phyloP scores from a whole-genome alignment of 257 asterid genomes.

The Lithospermum erythrorhizon region DNA sequence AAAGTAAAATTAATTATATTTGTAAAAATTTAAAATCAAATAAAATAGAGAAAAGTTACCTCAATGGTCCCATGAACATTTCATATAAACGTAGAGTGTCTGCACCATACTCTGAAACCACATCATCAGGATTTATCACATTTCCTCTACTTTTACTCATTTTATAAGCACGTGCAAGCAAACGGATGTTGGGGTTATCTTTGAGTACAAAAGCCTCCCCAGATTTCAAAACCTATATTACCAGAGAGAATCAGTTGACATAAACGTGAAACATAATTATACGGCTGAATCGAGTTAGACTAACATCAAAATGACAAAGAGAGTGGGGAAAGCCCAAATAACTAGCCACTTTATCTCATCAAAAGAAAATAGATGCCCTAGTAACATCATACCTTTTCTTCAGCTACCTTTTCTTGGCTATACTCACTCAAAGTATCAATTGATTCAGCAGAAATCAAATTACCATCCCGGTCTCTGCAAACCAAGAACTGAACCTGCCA shows the following conservation, averaged over 20 bases:
- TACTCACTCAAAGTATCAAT: slow-evolving; percentile 32
- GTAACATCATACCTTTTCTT: slow-evolving; percentile 45
- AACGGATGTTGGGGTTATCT: slow-evolving; percentile 54
- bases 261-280: not conserved
- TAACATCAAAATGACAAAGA: not conserved
- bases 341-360: slow-evolving; percentile 1
- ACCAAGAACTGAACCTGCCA: slow-evolving; percentile 80
- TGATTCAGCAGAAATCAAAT: slow-evolving; percentile 68
- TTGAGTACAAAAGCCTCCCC: slow-evolving; percentile 81
- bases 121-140: slow-evolving; percentile 94
- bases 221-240: slow-evolving; percentile 55
- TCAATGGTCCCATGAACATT: slow-evolving; percentile 99
- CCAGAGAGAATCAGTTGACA: slow-evolving; percentile 10
- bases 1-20: not conserved
- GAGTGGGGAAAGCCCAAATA: not conserved
- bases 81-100: slow-evolving; percentile 96
- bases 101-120: slow-evolving; percentile 84
- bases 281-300: not conserved
- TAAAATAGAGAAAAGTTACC: slow-evolving; percentile 27
- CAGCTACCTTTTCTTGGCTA: slow-evolving; percentile 62
- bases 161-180: slow-evolving; percentile 82
- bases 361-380: slow-evolving; percentile 1
- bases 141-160: slow-evolving; percentile 99
- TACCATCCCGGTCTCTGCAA: slow-evolving; percentile 64
- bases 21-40: too few relatives aligned